Evolutionary conservation across 2,329 filamentous ascomycete genomes (phyloP).

Genomic region (Fusarium miscanthi): DNA sequence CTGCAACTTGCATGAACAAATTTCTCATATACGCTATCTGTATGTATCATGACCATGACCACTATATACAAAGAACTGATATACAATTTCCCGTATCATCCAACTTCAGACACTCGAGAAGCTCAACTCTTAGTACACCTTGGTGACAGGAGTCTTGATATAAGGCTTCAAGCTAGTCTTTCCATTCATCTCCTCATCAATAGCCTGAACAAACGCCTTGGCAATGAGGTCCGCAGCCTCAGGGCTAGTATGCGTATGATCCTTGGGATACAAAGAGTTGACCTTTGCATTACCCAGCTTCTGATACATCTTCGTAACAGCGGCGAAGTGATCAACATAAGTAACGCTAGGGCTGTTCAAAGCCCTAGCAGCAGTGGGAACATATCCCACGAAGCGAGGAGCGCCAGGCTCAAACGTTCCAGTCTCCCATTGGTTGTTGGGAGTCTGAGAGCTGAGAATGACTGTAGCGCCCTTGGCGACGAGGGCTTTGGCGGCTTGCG

Average conservation of each 20-base stretch:
- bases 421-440: slow-evolving; percentile 69
- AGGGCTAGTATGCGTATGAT: slow-evolving; percentile 72
- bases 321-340: slow-evolving; percentile 71
- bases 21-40: not conserved
- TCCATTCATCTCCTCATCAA: slow-evolving; percentile 47
- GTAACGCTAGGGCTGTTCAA: slow-evolving; percentile 56
- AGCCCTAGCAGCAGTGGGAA: slow-evolving; percentile 54
- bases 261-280: slow-evolving; percentile 65
- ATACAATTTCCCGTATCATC: not conserved
- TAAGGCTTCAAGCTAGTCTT: slow-evolving; percentile 40
- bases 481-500: slow-evolving; percentile 65
- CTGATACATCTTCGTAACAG: slow-evolving; percentile 65
- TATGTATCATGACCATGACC: not conserved
- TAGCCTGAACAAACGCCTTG: slow-evolving; percentile 60
- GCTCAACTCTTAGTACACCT: slow-evolving; percentile 31
- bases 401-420: slow-evolving; percentile 61
- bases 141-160: slow-evolving; percentile 44
- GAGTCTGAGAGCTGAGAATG: slow-evolving; percentile 67
- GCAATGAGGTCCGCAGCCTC: slow-evolving; percentile 66
- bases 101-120: not conserved
- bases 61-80: not conserved
- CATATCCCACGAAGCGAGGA: slow-evolving; percentile 67
- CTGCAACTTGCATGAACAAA: accelerated
- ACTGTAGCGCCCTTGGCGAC: slow-evolving; percentile 69
- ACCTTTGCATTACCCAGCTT: slow-evolving; percentile 61